Percentiles rank a stretch among this genome's conserved stretches.
phyloP scores from a whole-genome alignment of 306 rosid genomes.

The Arachis stenosperma region DNA sequence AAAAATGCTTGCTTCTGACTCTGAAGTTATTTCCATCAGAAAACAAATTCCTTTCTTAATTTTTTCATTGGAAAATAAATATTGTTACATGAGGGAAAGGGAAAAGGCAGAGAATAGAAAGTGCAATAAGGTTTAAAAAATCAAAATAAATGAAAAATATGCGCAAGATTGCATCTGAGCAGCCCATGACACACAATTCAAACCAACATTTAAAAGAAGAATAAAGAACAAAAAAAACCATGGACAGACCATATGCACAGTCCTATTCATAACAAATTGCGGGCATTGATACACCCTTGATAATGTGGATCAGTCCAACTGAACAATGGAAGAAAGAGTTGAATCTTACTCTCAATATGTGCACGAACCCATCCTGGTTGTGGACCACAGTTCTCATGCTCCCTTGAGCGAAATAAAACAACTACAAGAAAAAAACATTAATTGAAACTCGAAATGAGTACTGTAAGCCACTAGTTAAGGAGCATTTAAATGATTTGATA shows the following conservation, averaged over 20 bases:
- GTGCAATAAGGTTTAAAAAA: neutral
- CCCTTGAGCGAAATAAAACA: conserved; percentile 94
- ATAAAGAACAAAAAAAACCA: conserved; percentile 22
- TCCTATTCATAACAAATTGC: conserved; percentile 29
- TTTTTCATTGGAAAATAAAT: neutral
- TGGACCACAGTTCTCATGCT: conserved; percentile 92
- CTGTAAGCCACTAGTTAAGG: conserved; percentile 13
- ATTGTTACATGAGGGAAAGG: conserved; percentile 14
- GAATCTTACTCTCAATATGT: conserved; percentile 88
- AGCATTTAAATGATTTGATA: neutral
- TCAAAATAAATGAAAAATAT: neutral
- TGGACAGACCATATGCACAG: conserved; percentile 21
- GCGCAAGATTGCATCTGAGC: neutral
- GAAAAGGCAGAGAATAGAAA: conserved; percentile 15
- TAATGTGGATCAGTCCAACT: conserved; percentile 32
- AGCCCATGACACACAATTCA: conserved; percentile 15
- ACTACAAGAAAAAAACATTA: conserved; percentile 64
- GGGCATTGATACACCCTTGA: conserved; percentile 8
- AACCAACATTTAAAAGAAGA: neutral
- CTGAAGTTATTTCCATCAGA: neutral
- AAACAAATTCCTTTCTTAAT: neutral
- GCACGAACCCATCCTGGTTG: conserved; percentile 98
- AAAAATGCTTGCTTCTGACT: neutral
- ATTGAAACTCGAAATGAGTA: neutral
- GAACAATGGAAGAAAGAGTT: conserved; percentile 23